Percentiles rank a stretch among this genome's conserved stretches.
phyloP scores from a whole-genome alignment of 2,329 filamentous ascomycete species.

The Talaromyces funiculosus region DNA sequence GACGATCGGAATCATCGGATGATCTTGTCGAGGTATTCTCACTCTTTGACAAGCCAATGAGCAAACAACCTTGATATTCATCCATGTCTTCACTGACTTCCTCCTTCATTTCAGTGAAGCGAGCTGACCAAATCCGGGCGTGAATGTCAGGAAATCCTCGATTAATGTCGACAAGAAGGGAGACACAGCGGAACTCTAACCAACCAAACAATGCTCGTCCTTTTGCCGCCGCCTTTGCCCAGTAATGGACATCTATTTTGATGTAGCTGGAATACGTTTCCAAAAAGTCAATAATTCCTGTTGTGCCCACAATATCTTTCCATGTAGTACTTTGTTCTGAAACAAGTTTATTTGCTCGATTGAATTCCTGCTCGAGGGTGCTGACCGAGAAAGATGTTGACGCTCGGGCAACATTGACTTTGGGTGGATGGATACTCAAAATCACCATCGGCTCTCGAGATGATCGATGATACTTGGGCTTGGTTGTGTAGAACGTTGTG shows the following conservation, averaged over 20 bases:
- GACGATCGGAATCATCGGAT: conserved; percentile 34
- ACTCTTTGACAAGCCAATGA: conserved; percentile 49
- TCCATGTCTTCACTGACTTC: conserved; percentile 18
- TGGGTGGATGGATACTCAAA: conserved; percentile 57
- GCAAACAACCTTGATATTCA: conserved; percentile 57
- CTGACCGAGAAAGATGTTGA: conserved; percentile 51
- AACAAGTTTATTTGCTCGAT: conserved; percentile 42
- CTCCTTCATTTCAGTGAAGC: conserved; percentile 46
- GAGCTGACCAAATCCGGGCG: conserved; percentile 58
- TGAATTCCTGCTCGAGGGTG: conserved; percentile 49
- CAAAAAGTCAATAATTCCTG: conserved; percentile 44
- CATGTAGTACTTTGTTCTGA: conserved; percentile 37
- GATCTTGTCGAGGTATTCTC: background rate
- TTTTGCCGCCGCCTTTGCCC: conserved; percentile 53
- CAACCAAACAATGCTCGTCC: conserved; percentile 56
- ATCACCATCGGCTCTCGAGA: conserved; percentile 58
- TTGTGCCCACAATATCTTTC: conserved; percentile 36
- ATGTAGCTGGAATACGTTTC: conserved; percentile 50
- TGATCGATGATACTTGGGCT: conserved; percentile 48
- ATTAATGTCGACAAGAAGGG: conserved; percentile 55
- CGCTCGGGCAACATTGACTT: conserved; percentile 54
- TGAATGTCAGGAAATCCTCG: conserved; percentile 48
- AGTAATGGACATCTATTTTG: conserved; percentile 60
- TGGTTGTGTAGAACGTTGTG: conserved; percentile 46
- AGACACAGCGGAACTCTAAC: conserved; percentile 57